These are phyloP conservation scores for Carex pumila DNA, from an alignment of 176 grass and related monocot genomes.

Conservation along the genomic window DNA sequence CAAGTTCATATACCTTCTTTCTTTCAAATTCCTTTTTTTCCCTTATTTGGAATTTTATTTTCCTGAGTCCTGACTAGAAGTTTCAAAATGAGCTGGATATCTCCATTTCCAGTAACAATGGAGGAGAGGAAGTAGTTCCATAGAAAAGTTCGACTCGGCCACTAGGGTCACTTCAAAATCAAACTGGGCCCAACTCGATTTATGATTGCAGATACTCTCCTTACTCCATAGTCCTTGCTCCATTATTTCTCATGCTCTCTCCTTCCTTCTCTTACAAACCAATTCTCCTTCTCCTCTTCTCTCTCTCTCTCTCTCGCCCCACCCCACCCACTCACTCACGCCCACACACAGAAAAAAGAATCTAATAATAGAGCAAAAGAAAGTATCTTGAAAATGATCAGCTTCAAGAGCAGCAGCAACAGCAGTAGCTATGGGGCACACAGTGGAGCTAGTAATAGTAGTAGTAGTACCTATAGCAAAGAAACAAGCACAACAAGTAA, in stretches of 20 bases:
- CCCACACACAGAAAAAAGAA: neutral
- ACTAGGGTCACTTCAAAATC: neutral
- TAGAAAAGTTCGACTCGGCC: neutral
- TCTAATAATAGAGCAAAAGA: neutral
- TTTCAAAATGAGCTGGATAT: neutral
- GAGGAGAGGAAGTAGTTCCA: neutral
- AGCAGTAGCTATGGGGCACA: neutral
- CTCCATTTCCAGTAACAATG: neutral
- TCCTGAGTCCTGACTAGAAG: neutral
- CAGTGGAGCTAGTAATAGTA: neutral
- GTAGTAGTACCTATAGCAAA: neutral
- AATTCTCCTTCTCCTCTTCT: neutral
- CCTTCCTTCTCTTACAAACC: neutral
- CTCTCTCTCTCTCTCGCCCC: neutral
- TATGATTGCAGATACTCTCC: neutral
- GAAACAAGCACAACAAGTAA: constrained; percentile 3
- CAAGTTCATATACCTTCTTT: too few species aligned
- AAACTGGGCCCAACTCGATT: constrained; percentile 3
- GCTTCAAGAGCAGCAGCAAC: constrained; percentile 3
- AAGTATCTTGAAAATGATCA: constrained; percentile 29
- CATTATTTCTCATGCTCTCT: constrained; percentile 12
- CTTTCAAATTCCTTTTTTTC: too few species aligned
- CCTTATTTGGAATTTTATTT: too few species aligned
- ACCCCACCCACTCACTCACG: neutral
- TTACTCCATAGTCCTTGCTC: neutral